Base-by-base conservation (phyloP, 2,329 filamentous ascomycete genomes). In the Lachnellula subtilissima region DNA sequence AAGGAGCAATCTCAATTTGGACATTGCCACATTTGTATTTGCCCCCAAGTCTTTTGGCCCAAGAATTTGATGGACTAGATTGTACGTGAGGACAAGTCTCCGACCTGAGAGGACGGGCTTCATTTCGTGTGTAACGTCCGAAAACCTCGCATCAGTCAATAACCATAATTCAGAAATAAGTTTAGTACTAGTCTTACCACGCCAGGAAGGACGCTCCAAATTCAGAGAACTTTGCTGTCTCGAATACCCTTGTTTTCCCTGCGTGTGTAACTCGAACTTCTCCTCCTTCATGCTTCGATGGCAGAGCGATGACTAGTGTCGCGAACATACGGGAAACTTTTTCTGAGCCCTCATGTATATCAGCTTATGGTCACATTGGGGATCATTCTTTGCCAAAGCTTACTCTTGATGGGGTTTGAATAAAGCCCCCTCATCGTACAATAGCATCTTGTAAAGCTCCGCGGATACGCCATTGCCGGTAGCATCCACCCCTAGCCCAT, bases 61-160 rank as follows among this genome's bases (percentile, higher is more conserved):
- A 4, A 59, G 25, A 3, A 23, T 54, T 2, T 47, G 57, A 37
- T 73, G 66, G 15, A 78, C 63, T 4, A 84, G 72, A 61, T 82
- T 82, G 67, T 81, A 84, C 0, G 75, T 79, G 11, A 84, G 60
- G 9, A 80, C 78, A 53, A 77, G 72, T 3, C 78, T 76, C 61
- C 77, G 74, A 2, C 80, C 80, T 0, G 72, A 73, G 0, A 60
- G 71, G 2, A 83, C 71, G 1, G 74, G 73, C 15, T 74, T 68
- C n/a, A 81, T 71, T 63, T 83, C 74, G 60, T 82, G 77, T 1
- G 69, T 70, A 0, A 82, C 78, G 54, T 83, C 78, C 0, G 77
- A 75, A 63, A 80, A 83, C 81, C 75, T 76, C 23, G 8, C 14
- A 36, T 37, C 3, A 35, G 56, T 39, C 5, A 23, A 28, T 47